A percentile compares a stretch with the other conserved stretches of the same genome.
These are phyloP conservation scores for Boeremia lycopersici DNA, from an alignment of 2,329 filamentous ascomycete species.

Conservation along the genomic window DNA sequence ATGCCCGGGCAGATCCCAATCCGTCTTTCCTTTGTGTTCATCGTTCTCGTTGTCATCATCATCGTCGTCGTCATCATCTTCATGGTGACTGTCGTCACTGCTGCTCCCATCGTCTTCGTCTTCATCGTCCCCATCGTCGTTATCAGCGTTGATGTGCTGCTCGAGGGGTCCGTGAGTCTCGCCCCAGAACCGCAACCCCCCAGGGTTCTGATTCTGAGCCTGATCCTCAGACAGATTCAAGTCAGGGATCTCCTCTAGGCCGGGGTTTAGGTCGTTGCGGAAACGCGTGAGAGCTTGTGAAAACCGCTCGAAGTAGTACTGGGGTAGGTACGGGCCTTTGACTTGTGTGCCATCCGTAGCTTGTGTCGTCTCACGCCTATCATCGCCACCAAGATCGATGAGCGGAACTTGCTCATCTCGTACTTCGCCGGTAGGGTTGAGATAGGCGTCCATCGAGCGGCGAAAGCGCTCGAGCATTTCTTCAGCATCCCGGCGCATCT, in stretches of 20 bases:
- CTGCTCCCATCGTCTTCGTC: slow-evolving; percentile 34
- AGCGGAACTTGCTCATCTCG: slow-evolving; percentile 42
- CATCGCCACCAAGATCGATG: slow-evolving; percentile 45
- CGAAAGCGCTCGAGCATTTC: slow-evolving; percentile 46
- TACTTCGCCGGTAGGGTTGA: slow-evolving; percentile 48
- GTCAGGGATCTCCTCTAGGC: slow-evolving; percentile 41
- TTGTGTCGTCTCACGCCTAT: slow-evolving; percentile 39
- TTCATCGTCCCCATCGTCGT: slow-evolving; percentile 32
- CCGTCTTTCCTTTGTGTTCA: slow-evolving; percentile 24
- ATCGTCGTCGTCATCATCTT: slow-evolving; percentile 38
- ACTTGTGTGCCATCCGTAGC: slow-evolving; percentile 46
- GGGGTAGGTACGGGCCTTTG: slow-evolving; percentile 49
- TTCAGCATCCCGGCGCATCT: slow-evolving; percentile 41
- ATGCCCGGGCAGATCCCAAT: slow-evolving; percentile 47
- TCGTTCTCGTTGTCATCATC: slow-evolving; percentile 33
- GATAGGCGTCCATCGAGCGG: slow-evolving; percentile 51
- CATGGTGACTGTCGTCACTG: slow-evolving; percentile 43
- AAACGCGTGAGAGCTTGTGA: slow-evolving; percentile 53
- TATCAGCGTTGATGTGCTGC: slow-evolving; percentile 32
- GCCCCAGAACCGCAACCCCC: slow-evolving; percentile 43
- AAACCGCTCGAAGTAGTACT: slow-evolving; percentile 55
- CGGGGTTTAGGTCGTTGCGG: slow-evolving; percentile 51
- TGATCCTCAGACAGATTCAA: slow-evolving; percentile 36
- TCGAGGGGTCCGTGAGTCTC: slow-evolving; percentile 36
- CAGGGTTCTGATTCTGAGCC: slow-evolving; percentile 35